Base-by-base conservation (phyloP, 192 early-diverging fungal genomes). In the Kickxella alabastrina region DNA sequence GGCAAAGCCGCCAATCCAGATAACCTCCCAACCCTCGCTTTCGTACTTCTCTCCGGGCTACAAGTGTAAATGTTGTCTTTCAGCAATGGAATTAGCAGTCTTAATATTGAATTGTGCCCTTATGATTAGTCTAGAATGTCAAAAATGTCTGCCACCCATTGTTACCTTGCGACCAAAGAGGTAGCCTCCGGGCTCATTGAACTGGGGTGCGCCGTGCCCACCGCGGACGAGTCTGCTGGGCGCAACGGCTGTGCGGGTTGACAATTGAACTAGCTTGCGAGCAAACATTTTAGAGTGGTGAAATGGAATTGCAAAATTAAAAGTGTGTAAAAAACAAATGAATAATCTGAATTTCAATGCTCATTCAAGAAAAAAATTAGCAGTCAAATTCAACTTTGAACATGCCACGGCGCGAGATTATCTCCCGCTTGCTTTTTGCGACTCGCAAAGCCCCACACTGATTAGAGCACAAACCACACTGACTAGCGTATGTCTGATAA, bases 81-180 rank as follows among this genome's bases (percentile, higher is more conserved):
- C n/a, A n/a, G n/a, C n/a, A n/a, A n/a, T n/a, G n/a, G n/a, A n/a
- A n/a, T n/a, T n/a, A n/a, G n/a, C n/a, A n/a, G n/a, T n/a, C n/a
- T n/a, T n/a, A n/a, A n/a, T n/a, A n/a, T n/a, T n/a, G n/a, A n/a
- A n/a, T n/a, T n/a, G n/a, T n/a, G n/a, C n/a, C n/a, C n/a, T n/a
- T n/a, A n/a, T n/a, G n/a, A n/a, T n/a, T n/a, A n/a, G n/a, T n/a
- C n/a, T n/a, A n/a, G n/a, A n/a, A n/a, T n/a, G n/a, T n/a, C n/a
- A n/a, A n/a, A n/a, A n/a, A n/a, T n/a, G n/a, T n/a, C n/a, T n/a
- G n/a, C n/a, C n/a, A 6, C 49, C 17, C 2, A 4, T 37, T 6
- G 43, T 43, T 75, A 87, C 86, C 85, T 87, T 90, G 72, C 85
- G 85, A 38, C 68, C 79, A 57, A 90, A 88, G 32, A 90, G 76